Evolutionary conservation across 371 early-diverging fungal species (phyloP).

Genomic region (Vairimorpha apis): DNA sequence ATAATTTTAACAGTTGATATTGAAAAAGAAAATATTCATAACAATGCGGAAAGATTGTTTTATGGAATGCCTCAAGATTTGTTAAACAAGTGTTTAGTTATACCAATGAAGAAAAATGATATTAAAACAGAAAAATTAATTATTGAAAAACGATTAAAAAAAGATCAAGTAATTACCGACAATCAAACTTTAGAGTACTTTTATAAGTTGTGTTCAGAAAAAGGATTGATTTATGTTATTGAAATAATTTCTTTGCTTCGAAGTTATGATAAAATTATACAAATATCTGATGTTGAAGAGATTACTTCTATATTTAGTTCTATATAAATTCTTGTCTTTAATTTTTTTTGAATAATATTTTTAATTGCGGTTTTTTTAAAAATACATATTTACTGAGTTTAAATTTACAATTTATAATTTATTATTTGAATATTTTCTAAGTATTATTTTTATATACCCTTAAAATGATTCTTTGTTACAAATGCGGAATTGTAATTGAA

Average conservation of each 20-base stretch:
- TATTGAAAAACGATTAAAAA: slow-evolving; percentile 25
- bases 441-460: slow-evolving; percentile 11
- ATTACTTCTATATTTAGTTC: neutral
- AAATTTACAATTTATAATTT: neutral
- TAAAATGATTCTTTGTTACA: slow-evolving; percentile 72
- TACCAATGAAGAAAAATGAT: slow-evolving; percentile 12
- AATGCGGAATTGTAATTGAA: slow-evolving; percentile 85
- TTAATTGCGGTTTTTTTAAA: too few relatives aligned
- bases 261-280: slow-evolving; percentile 6
- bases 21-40: slow-evolving; percentile 2
- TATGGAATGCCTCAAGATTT: slow-evolving; percentile 47
- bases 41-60: neutral
- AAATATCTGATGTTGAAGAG: slow-evolving; percentile 19
- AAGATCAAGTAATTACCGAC: slow-evolving; percentile 31
- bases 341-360: neutral
- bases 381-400: too few relatives aligned
- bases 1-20: slow-evolving; percentile 49
- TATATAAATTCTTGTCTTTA: neutral
- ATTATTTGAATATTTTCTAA: neutral
- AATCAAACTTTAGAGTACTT: slow-evolving; percentile 19
- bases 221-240: slow-evolving; percentile 26
- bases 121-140: slow-evolving; percentile 8
- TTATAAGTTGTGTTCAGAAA: slow-evolving; percentile 9
- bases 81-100: slow-evolving; percentile 37
- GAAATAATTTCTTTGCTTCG: slow-evolving; percentile 34